Evolutionary conservation across 2,329 filamentous ascomycete genomes (phyloP), one percentile per base, ranked within the genome.

Genomic region (Coccinonectria pachysandricola): DNA sequence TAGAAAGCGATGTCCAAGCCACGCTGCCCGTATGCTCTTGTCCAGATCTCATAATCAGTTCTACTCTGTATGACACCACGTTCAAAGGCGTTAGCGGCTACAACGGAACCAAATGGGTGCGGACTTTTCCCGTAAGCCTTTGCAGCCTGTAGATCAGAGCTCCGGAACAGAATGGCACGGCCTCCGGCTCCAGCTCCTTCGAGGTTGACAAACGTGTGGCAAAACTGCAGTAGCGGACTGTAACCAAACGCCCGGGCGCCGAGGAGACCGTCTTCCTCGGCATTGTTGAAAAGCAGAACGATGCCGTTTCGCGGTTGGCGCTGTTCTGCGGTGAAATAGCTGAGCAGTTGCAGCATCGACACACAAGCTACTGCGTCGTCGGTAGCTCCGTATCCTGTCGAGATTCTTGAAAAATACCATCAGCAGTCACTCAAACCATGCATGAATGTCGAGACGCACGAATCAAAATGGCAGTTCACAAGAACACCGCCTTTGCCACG

Each of bases 161-260:
- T 79, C 32, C 91, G 74, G 58, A 98, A 96, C 3, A 96, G 62
- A 8, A 80, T 79, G 4, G 88, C 87, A 32, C 85, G 71, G 1
- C 88, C 87, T 8, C 91, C 91, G 8, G 88, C 88, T 25, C 88
- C 91, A 20, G 88, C 88, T 8, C 91, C 91, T 55, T 98, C 91
- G 10, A 98, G 71, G 43, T 98, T 98, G 39, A 96, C 62, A 49
- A 98, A 96, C 0, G 84, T 85, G 48, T 87, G 81, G 7, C 84
- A 71, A 30, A 92, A 81, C 27, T 73, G 74, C 8, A 84, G 75
- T 36, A 94, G 65, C 0, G 86, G 82, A 50, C 87, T 85, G 40
- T 85, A 75, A 15, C 81, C 77, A 47, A 92, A 95, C 5, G 81
- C 86, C 34, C 75, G 72, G 6, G 88, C 86, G 1, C 91, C 91